Evolutionary conservation across 2,329 filamentous ascomycete genomes (phyloP).

Genomic region (Ophiosphaerella herpotricha): DNA sequence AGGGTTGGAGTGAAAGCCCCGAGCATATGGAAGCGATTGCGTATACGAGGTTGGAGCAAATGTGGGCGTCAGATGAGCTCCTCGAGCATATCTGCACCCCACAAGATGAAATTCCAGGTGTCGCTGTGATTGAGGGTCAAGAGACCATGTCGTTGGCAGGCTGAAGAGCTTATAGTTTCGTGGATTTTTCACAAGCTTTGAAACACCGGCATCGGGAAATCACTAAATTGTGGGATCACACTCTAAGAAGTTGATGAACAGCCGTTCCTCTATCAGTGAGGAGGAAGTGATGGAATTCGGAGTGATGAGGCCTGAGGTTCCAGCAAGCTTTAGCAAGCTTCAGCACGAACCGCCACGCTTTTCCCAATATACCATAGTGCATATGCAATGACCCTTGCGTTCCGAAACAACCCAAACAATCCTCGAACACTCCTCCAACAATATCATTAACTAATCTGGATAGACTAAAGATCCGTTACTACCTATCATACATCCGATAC

Average conservation of each 20-base stretch:
- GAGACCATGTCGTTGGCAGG: too few relatives aligned
- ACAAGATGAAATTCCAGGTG: too few relatives aligned
- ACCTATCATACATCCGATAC: too few relatives aligned
- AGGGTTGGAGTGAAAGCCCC: constrained; percentile 29
- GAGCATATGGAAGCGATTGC: constrained; percentile 30
- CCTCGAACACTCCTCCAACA: constrained; percentile 27
- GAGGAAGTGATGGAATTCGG: constrained; percentile 6
- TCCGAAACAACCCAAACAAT: constrained; percentile 23
- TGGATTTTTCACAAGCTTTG: too few relatives aligned
- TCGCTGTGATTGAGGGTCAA: too few relatives aligned
- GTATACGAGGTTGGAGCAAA: constrained; percentile 13
- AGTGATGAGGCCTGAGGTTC: constrained; percentile 15
- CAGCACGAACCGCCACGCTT: constrained; percentile 9
- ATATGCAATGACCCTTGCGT: constrained; percentile 1
- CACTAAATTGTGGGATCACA: too few relatives aligned
- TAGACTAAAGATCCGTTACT: too few relatives aligned
- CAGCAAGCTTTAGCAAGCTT: constrained; percentile 25
- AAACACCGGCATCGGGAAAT: neutral
- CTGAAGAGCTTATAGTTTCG: too few relatives aligned
- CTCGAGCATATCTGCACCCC: constrained; percentile 7
- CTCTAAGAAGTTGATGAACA: neutral
- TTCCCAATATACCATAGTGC: constrained; percentile 12
- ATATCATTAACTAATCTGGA: neutral
- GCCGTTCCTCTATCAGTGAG: neutral
- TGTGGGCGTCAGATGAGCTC: constrained; percentile 28